phyloP scores from a whole-genome alignment of 2,329 filamentous ascomycete genomes.

The Paracoccidioides lutzii region DNA sequence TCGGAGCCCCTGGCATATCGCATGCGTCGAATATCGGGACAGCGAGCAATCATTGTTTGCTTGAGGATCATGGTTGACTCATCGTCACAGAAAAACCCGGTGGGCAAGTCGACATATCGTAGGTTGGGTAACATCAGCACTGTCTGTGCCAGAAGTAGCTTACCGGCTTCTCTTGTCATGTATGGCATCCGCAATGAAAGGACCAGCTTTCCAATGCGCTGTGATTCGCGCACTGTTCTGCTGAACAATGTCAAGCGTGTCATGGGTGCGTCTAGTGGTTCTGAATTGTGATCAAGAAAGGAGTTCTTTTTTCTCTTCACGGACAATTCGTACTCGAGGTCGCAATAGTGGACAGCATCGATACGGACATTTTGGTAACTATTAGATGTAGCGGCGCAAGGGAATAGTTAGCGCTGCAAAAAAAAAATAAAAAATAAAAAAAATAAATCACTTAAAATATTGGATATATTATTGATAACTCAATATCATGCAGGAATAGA shows the following conservation, averaged over 20 bases:
- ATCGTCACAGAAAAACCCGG: conserved; percentile 76
- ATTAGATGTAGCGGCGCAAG: conserved; percentile 1
- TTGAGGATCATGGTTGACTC: conserved; percentile 59
- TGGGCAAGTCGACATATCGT: conserved; percentile 79
- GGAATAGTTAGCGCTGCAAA: background rate
- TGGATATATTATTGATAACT: background rate
- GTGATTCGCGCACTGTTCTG: conserved; percentile 67
- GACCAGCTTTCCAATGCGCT: conserved; percentile 55
- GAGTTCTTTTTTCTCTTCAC: conserved; percentile 64
- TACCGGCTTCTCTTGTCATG: conserved; percentile 82
- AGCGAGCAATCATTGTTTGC: conserved; percentile 72
- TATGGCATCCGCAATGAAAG: conserved; percentile 80
- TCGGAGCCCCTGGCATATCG: conserved; percentile 69
- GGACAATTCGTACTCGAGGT: conserved; percentile 66
- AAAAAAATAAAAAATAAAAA: background rate
- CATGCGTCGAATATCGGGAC: conserved; percentile 79
- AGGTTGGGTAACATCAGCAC: conserved; percentile 76
- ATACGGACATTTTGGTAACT: conserved; percentile 86
- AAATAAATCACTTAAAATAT: too few relatives aligned
- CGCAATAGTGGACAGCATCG: conserved; percentile 88
- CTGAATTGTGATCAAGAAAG: conserved; percentile 61
- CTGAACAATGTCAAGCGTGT: conserved; percentile 65
- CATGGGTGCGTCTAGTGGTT: conserved; percentile 67
- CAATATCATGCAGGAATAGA: background rate
- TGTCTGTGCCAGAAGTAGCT: conserved; percentile 70